Percentiles rank a stretch among this genome's conserved stretches.
These are phyloP conservation scores for Termitomyces sp. DNA, from an alignment of 768 basidiomycete genomes.

Conservation along the genomic window DNA sequence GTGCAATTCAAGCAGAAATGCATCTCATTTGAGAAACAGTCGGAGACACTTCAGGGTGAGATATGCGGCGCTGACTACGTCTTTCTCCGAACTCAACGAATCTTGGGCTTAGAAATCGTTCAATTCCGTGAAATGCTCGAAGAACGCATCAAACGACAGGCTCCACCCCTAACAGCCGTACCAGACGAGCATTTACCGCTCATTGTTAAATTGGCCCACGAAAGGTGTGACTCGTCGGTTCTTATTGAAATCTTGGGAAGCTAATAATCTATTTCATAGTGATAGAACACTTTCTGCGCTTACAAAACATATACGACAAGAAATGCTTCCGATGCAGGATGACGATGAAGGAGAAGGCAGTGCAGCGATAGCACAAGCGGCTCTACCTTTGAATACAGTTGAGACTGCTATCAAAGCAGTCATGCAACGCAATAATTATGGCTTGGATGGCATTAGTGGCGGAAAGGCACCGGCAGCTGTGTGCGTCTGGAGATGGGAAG, in stretches of 20 bases:
- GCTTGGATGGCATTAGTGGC: constrained; percentile 52
- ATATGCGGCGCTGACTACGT: constrained; percentile 9
- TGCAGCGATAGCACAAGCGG: constrained; percentile 27
- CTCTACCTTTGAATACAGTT: constrained; percentile 49
- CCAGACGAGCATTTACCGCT: constrained; percentile 71
- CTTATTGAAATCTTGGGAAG: not conserved
- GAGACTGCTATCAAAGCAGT: constrained; percentile 63
- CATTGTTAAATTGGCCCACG: constrained; percentile 79
- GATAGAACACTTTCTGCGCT: constrained; percentile 67
- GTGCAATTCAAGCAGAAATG: constrained; percentile 74
- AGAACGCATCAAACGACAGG: constrained; percentile 41
- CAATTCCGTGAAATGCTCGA: constrained; percentile 74
- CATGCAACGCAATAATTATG: constrained; percentile 77
- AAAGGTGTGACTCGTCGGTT: constrained; percentile 54
- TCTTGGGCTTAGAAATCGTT: constrained; percentile 56
- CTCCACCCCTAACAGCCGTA: constrained; percentile 50
- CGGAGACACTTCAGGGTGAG: constrained; percentile 79
- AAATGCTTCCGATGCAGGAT: constrained; percentile 62
- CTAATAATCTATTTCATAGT: constrained; percentile 34
- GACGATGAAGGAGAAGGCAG: constrained; percentile 46
- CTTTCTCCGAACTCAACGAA: not conserved
- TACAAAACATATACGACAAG: constrained; percentile 65
- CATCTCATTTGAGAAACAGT: constrained; percentile 70
- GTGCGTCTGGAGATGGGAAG: constrained; percentile 87
- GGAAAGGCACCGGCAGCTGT: constrained; percentile 59